These are phyloP conservation scores for Leishmania tarentolae DNA, from an alignment of 208 protist genomes.

Conservation along the genomic window DNA sequence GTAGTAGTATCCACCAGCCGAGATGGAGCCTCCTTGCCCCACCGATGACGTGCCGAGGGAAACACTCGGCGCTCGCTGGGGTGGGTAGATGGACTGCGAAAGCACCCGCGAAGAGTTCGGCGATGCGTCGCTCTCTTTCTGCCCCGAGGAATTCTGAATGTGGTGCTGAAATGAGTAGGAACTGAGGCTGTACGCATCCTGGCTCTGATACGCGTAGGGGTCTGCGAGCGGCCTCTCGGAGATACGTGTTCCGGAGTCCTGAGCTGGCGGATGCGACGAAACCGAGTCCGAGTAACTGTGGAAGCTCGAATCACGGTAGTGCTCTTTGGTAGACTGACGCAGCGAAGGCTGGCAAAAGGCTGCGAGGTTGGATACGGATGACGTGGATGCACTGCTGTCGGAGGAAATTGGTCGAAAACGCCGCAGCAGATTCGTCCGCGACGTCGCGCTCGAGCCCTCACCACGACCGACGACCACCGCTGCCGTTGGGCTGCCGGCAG, in stretches of 20 bases:
- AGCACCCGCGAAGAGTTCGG: slow-evolving; percentile 3
- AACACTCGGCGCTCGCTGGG: slow-evolving; percentile 6
- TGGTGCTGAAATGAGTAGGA: slow-evolving; percentile 28
- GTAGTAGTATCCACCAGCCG: slow-evolving; percentile 32
- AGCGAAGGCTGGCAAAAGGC: slow-evolving; percentile 4
- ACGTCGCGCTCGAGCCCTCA: background rate
- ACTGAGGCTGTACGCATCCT: slow-evolving; percentile 26
- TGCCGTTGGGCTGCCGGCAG: slow-evolving; percentile 1
- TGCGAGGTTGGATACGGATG: slow-evolving; percentile 14
- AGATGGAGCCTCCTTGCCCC: slow-evolving; percentile 10
- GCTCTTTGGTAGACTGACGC: background rate
- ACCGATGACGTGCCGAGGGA: slow-evolving; percentile 5
- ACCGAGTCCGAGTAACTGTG: slow-evolving; percentile 25
- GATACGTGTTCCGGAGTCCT: background rate
- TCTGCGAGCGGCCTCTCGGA: background rate
- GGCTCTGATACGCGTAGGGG: slow-evolving; percentile 9
- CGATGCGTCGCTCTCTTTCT: slow-evolving; percentile 13
- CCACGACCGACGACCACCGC: background rate
- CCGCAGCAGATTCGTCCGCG: background rate
- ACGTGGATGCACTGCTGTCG: background rate
- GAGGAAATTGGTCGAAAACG: background rate
- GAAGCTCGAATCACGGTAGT: slow-evolving; percentile 29
- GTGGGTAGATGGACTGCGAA: slow-evolving; percentile 8
- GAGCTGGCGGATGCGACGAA: slow-evolving; percentile 8
- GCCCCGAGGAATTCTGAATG: slow-evolving; percentile 13